Conservation (phyloP, 2,329 filamentous ascomycete species). For the Aureobasidium sp. region DNA sequence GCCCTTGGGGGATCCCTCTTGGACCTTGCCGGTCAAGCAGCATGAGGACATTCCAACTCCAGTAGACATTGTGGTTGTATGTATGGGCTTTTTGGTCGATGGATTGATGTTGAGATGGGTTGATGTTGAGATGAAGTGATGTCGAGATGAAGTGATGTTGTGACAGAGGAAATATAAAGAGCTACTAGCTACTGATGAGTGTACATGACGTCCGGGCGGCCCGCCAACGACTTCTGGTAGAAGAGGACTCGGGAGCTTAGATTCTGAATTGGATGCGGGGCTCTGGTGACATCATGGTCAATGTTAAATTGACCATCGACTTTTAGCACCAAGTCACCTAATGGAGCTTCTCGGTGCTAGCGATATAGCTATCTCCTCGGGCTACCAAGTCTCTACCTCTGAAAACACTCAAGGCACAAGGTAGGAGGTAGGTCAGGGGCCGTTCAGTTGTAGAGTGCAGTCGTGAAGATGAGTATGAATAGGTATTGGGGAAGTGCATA, state of each 20-base stretch:
- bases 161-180: neutral
- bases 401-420: neutral
- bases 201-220: neutral
- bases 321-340: neutral
- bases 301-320: neutral
- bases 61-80: conserved; percentile 16
- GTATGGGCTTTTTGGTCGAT: neutral
- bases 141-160: neutral
- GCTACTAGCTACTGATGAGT: neutral
- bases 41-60: conserved; percentile 33
- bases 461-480: neutral
- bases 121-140: neutral
- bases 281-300: neutral
- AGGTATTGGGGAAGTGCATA: neutral
- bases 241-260: neutral
- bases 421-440: neutral
- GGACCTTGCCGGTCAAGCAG: conserved; percentile 34
- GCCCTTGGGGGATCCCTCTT: conserved; percentile 29
- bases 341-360: neutral
- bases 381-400: neutral
- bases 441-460: neutral
- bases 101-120: neutral
- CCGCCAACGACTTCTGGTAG: neutral
- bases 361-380: neutral
- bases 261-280: neutral